Base-by-base conservation (phyloP, 2,329 filamentous ascomycete genomes). In the Beauveria bassiana region DNA sequence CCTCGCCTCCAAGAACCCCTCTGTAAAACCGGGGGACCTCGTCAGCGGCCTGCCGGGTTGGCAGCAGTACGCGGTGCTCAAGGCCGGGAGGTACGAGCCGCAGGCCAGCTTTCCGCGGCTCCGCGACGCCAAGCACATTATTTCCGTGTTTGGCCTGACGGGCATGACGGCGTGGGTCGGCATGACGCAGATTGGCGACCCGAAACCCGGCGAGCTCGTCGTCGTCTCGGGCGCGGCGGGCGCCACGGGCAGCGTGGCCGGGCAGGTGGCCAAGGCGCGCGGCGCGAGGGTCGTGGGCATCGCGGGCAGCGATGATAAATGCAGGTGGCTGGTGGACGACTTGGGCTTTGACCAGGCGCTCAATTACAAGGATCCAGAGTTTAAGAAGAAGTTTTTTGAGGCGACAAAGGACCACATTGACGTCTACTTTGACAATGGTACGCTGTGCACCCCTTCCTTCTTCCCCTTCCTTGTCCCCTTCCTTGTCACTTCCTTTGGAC, bases 141-240 rank as follows among this genome's bases (percentile, higher is more conserved):
- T 88, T 59, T 84, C 85, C 5, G 80, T 82, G 26, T 75, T 84
- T 42, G 89, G 89, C 14, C 75, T 85, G 72, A 90, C 88, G 0
- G 87, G 87, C 2, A 67, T 92, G 64, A 93, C 90, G 0, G 89
- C 89, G 2, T 93, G 90, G 75, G 89, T 90, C 65, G 89, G 90
- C 22, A 83, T 93, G 70, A 72, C 83, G 34, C 81, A 88, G 61
- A 82, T 93, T 51, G 89, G 84, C 3, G 76, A 87, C 61, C 83
- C 88, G 46, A 85, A 87, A 71, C 72, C 81, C 2, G 88, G 88
- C 5, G 88, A 93, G 65, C 86, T 88, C 4, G 89, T 93, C 1
- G 88, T 93, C 8, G 87, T 93, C 0, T 89, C 85, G 9, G 89
- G 88, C 7, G 90, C 90, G 1, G 90, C 90, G 0, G 90, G 90